A percentile compares a stretch with the other conserved stretches of the same genome.
phyloP scores from a whole-genome alignment of 83 land plant species.

The Larix sibirica region DNA sequence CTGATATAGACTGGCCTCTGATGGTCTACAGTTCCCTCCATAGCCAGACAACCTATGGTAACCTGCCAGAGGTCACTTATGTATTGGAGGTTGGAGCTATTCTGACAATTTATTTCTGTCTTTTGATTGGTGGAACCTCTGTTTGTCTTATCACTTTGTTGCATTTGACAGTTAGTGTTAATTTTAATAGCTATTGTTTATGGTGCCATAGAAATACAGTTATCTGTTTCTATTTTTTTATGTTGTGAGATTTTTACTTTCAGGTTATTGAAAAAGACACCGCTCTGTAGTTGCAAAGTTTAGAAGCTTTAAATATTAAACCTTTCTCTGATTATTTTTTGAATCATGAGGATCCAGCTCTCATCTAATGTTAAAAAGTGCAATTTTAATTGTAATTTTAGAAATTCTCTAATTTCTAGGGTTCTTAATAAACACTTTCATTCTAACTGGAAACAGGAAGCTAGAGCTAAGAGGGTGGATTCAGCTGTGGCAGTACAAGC shows the following conservation, averaged over 20 bases:
- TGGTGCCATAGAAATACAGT: too few relatives aligned
- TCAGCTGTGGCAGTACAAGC: constrained; percentile 33
- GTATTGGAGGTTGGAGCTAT: too few relatives aligned
- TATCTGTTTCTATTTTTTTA: too few relatives aligned
- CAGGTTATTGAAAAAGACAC: neutral
- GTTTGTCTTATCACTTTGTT: too few relatives aligned
- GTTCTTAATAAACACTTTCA: neutral
- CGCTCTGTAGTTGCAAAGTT: neutral
- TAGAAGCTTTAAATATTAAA: neutral
- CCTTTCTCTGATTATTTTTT: neutral
- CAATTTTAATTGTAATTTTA: neutral
- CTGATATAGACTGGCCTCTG: too few relatives aligned
- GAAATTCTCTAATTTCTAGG: constrained; percentile 18
- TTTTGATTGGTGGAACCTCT: too few relatives aligned
- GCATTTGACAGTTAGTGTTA: too few relatives aligned
- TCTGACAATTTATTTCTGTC: too few relatives aligned
- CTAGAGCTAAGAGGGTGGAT: constrained; percentile 52
- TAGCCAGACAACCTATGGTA: too few relatives aligned
- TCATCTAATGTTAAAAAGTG: neutral
- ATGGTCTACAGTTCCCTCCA: too few relatives aligned
- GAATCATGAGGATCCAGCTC: neutral
- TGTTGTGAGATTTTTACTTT: neutral
- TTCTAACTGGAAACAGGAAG: constrained; percentile 30
- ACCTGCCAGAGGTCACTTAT: too few relatives aligned
- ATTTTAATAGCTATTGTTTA: too few relatives aligned